Base-by-base conservation (phyloP, 495 filamentous ascomycete genomes). In the Cryomyces minteri region DNA sequence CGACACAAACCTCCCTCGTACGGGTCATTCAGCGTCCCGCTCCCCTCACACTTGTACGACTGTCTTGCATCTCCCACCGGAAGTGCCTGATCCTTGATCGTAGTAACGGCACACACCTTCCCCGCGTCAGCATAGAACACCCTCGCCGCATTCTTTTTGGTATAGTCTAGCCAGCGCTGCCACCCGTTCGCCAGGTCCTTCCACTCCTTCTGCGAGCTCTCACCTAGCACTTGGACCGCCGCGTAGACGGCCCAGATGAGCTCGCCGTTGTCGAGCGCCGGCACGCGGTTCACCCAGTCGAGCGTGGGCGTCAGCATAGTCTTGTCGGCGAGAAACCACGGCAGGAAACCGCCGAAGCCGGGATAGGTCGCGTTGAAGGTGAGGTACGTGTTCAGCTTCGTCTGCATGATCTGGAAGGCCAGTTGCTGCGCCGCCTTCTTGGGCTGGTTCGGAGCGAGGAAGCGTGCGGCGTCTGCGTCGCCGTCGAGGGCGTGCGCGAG, bases 141-240 rank as follows among this genome's bases (percentile, higher is more conserved):
- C 47, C 56, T 52, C 11, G 50, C 56, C 12, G 52, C 58, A 40
- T 51, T 62, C 4, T 46, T 49, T 42, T 58, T 59, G 32, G 57
- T 60, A 44, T 62, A 63, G 30, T 63, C 59, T 39, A 63, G 54
- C 60, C 60, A 63, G n/a, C 5, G 41, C 40, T 60, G 55, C 59
- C 59, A 62, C 30, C 48, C 43, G 11, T 47, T 50, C 6, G 53
- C 60, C n/a, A 62, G 57, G 4, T 48, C 36, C 7, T 47, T 43
- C 41, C 54, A 60, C 6, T 44, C 31, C 32, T 43, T 31, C 9
- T 54, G 55, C 10, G 31, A 39, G 5, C 53, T 56, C 25, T 41
- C 53, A 33, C 54, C 50, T 11, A 56, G 51, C 8, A 51, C 58
- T 28, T 60, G 51, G 12, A 60, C 51, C 30, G 52, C 57, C n/a